Conservation (phyloP, 495 filamentous ascomycete genomes). For the Tuber melanosporum region DNA sequence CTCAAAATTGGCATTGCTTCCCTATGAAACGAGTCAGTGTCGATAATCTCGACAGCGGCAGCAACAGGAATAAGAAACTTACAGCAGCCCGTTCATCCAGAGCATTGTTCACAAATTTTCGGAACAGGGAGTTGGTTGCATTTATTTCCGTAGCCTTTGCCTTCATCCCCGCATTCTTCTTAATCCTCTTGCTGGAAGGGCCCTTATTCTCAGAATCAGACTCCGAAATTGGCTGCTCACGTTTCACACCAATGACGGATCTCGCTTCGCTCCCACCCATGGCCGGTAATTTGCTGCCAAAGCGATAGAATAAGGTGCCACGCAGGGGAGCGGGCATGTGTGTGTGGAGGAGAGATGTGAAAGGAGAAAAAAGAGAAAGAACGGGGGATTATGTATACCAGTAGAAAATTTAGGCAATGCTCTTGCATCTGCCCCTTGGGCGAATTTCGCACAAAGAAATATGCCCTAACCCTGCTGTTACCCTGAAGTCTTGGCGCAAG, state of each 20-base stretch:
- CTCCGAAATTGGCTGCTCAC: constrained; percentile 15
- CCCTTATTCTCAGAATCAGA: constrained; percentile 6
- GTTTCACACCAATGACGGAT: constrained; percentile 6
- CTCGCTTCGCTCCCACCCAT: constrained; percentile 3
- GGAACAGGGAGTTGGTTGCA: constrained; percentile 23
- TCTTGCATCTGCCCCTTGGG: neutral
- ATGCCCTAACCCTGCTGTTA: neutral
- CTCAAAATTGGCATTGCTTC: constrained; percentile 34
- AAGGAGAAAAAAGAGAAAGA: neutral
- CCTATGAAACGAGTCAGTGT: constrained; percentile 18
- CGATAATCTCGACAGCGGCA: constrained; percentile 10
- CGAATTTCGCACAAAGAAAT: neutral
- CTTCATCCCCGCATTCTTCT: neutral
- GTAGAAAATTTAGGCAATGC: neutral
- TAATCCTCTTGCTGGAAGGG: constrained; percentile 8
- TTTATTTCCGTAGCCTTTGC: constrained; percentile 9
- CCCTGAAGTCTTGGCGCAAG: neutral
- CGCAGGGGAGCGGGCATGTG: neutral
- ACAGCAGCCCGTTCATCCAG: constrained; percentile 37
- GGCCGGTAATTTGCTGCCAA: neutral
- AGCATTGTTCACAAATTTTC: constrained; percentile 38
- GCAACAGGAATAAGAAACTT: constrained; percentile 8
- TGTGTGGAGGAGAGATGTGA: neutral
- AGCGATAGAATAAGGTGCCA: neutral
- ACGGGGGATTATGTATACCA: neutral